A percentile compares a stretch with the other conserved stretches of the same genome.
These are phyloP conservation scores for Orychophragmus violaceus DNA, from an alignment of 345 rosid species.

Conservation along the genomic window DNA sequence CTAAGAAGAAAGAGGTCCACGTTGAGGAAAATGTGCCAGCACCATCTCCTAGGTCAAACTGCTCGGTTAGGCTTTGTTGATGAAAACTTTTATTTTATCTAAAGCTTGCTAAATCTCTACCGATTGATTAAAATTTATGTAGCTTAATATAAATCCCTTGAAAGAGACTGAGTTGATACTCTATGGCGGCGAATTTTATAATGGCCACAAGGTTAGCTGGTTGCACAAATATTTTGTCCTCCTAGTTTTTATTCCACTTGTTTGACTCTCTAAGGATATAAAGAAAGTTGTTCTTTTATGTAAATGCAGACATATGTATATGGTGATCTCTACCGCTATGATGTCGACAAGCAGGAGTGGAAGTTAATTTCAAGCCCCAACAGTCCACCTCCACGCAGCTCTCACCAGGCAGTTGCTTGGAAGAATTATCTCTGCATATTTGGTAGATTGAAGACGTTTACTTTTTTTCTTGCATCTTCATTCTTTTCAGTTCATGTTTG, in stretches of 20 bases:
- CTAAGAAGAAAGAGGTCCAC: slow-evolving; percentile 91
- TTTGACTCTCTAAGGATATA: neutral
- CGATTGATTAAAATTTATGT: slow-evolving; percentile 1
- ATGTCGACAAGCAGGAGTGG: slow-evolving; percentile 91
- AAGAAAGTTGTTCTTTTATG: neutral
- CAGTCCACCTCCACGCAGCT: slow-evolving; percentile 97
- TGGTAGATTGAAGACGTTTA: slow-evolving; percentile 40
- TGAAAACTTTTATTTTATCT: neutral
- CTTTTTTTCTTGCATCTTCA: neutral
- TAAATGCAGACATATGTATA: slow-evolving; percentile 75
- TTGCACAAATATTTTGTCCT: neutral
- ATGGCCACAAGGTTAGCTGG: slow-evolving; percentile 69
- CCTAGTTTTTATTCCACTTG: neutral
- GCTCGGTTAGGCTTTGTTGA: slow-evolving; percentile 47
- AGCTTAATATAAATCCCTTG: slow-evolving; percentile 73
- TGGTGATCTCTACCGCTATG: slow-evolving; percentile 80
- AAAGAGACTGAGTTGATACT: slow-evolving; percentile 86
- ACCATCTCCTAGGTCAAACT: slow-evolving; percentile 91
- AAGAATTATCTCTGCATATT: slow-evolving; percentile 89
- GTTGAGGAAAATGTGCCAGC: slow-evolving; percentile 82
- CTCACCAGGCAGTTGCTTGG: slow-evolving; percentile 98
- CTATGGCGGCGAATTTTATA: slow-evolving; percentile 90
- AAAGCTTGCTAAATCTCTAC: neutral
- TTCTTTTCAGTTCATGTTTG: neutral
- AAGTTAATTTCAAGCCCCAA: slow-evolving; percentile 83